A percentile compares a stretch with the other conserved stretches of the same genome.
These are phyloP conservation scores for Termitomyces sp. DNA, from an alignment of 768 basidiomycete species.

Conservation along the genomic window DNA sequence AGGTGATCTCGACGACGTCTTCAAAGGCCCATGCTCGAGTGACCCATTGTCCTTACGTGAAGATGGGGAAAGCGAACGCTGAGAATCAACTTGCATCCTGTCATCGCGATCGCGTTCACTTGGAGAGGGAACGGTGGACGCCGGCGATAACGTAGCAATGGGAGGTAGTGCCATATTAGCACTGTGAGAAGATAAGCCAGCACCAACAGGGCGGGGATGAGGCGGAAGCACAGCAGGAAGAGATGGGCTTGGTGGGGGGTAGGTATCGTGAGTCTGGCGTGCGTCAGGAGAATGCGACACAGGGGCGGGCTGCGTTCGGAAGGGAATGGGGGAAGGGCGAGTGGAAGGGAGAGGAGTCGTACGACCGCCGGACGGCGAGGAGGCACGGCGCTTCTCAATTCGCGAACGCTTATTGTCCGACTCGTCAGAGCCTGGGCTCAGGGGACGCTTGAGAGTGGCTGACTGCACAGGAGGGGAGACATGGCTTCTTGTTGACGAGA, in stretches of 20 bases:
- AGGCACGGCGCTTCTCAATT: constrained; percentile 54
- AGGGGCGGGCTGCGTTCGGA: constrained; percentile 57
- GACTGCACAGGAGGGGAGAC: constrained; percentile 54
- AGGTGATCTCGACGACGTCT: constrained; percentile 44
- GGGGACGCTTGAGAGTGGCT: constrained; percentile 57
- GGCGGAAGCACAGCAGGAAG: constrained; percentile 65
- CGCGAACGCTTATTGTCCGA: constrained; percentile 59
- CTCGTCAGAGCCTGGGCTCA: constrained; percentile 69
- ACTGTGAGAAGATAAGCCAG: constrained; percentile 41
- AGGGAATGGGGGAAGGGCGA: constrained; percentile 68
- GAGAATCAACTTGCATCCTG: constrained; percentile 53
- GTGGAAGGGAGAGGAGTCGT: constrained; percentile 58
- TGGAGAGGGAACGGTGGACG: constrained; percentile 56
- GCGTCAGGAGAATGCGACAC: constrained; percentile 68
- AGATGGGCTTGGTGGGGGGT: constrained; percentile 47
- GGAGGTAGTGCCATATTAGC: constrained; percentile 58
- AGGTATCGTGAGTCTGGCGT: constrained; percentile 46
- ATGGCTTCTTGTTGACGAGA: constrained; percentile 63
- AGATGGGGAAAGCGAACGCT: constrained; percentile 47
- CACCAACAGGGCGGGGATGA: constrained; percentile 71
- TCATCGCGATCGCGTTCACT: constrained; percentile 45
- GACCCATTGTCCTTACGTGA: constrained; percentile 33
- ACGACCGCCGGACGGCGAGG: constrained; percentile 48
- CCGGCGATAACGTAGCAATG: constrained; percentile 65
- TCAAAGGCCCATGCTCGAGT: constrained; percentile 49